phyloP scores from a whole-genome alignment of 192 early-diverging fungal genomes.

The Globomyces pollinis-pini region DNA sequence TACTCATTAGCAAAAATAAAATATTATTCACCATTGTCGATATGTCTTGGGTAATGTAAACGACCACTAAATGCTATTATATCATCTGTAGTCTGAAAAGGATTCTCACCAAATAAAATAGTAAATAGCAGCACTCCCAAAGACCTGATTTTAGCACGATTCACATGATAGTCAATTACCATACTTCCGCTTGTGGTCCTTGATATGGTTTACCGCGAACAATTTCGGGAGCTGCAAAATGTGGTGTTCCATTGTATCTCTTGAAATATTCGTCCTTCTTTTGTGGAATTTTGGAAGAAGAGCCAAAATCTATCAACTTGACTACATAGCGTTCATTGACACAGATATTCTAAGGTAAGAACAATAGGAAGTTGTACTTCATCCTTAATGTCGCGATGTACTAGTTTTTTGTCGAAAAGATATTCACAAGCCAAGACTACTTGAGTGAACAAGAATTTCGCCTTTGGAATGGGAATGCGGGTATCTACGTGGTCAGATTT shows the following conservation, averaged over 20 bases:
- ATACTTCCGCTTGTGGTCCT: slow-evolving; percentile 43
- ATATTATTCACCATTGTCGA: not conserved
- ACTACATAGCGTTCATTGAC: slow-evolving; percentile 30
- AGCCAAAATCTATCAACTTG: slow-evolving; percentile 46
- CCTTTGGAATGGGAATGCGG: slow-evolving; percentile 20
- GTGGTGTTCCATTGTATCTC: slow-evolving; percentile 35
- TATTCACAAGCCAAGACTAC: slow-evolving; percentile 38
- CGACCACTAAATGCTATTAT: slow-evolving; percentile 10
- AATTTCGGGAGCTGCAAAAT: slow-evolving; percentile 45
- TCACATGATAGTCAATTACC: slow-evolving; percentile 14
- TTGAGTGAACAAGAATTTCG: slow-evolving; percentile 31
- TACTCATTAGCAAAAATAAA: no score
- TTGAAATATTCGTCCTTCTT: slow-evolving; percentile 28
- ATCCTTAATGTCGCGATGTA: slow-evolving; percentile 43
- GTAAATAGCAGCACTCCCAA: slow-evolving; percentile 41
- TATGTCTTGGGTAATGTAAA: not conserved
- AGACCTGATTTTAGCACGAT: slow-evolving; percentile 17
- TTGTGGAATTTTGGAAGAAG: slow-evolving; percentile 31
- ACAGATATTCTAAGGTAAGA: slow-evolving; percentile 32
- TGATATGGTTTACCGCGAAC: slow-evolving; percentile 21
- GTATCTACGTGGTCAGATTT: slow-evolving; percentile 14
- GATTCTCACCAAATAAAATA: slow-evolving; percentile 43
- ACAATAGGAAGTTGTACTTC: slow-evolving; percentile 23
- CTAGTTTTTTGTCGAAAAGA: slow-evolving; percentile 21
- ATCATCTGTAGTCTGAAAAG: slow-evolving; percentile 32